Base-by-base conservation (phyloP, 345 rosid genomes). In the Ceriops zippeliana region DNA sequence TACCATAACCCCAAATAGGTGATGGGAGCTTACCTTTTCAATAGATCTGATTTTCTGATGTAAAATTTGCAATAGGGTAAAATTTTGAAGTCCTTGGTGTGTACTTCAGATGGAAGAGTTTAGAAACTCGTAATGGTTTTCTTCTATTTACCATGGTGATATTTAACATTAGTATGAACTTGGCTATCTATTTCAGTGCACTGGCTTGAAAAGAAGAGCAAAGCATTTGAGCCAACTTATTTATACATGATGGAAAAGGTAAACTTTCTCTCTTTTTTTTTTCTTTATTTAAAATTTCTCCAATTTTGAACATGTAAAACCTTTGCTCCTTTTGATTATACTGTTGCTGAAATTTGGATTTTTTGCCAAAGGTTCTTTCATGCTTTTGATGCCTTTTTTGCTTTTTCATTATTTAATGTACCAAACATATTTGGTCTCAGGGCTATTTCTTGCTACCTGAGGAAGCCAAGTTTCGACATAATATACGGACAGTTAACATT, bases 241-340 rank as follows among this genome's bases (percentile, higher is more conserved):
- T 72, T 95, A 61, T 95, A 92, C 81, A 89, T 97, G 47, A 86
- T 83, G 87, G 98, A 95, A 73, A 95, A 96, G 97, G 99, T 95
- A 72, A 19, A 19, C 27, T 32, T 42, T 46, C 31, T 68, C 30
- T 38, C 58, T 63, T 2, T 64, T 61, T 37, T 34, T 13, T 28
- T 37, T 19, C 5, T 28, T 24, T 27, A 52, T 49, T 20, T 34
- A 9, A 54, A 46, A 22, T 28, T 52, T 35, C 51, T 65, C 57
- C 53, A 38, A 21, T 38, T 64, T 69, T 30, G 27, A 26, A 24
- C 10, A 2, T 38, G 26, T 54, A 30, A 57, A 58, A 22, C 49
- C 6, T 74, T 71, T 61, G 51, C 34, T 70, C 38, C 38, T 24
- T 61, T 58, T 5, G 30, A 31, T 32, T 66, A 66, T 63, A 31